Base-by-base conservation (phyloP, 148 eudicot species). In the Silene conica region DNA sequence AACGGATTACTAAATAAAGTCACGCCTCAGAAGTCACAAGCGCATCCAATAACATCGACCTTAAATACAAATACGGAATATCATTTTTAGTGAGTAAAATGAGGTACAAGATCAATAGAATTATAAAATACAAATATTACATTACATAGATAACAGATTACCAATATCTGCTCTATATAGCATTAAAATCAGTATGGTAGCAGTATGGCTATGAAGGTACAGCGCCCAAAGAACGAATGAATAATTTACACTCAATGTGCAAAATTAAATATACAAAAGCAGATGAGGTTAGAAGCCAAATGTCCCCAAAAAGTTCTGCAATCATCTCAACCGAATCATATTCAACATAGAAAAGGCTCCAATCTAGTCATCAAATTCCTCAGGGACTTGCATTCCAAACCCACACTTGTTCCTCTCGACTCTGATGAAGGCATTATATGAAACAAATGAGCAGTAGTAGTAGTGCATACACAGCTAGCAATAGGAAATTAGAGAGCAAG, bases 361-460 rank as follows among this genome's bases (percentile, higher is more conserved):
- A 18, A 14, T 21, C 76, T 60, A 80, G 45, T 73, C 22, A 1
- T 57, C 46, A 22, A 76, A 45, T 7, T 76, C 34, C 70, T 76
- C 86, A 15, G 93, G 93, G 54, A 84, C 80, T 73, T 83, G 87
- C 96, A 93, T 90, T 20, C 98, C 98, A 75, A 90, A 93, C 74
- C 98, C 98, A 65, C 83, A 85, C 79, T 78, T 85, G 18, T 70
- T 84, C 75, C 46, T 89, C 82, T 89, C 93, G 28, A 93, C 89
- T 84, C 96, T 90, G 96, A 77, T 73, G 15, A 23, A 66, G 20
- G 31, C 3, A 63, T 19, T 12, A 16, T 52, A 22, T 50, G 52
- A 57, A 25, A 62, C 4, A 20, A 55, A 46, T 55, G 25, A 22
- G 77, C 34, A 77, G 45, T 12, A 57, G 20, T 71, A 25, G 15